phyloP scores from a whole-genome alignment of 164 flowering plant species.

The Tetracentron sinense region DNA sequence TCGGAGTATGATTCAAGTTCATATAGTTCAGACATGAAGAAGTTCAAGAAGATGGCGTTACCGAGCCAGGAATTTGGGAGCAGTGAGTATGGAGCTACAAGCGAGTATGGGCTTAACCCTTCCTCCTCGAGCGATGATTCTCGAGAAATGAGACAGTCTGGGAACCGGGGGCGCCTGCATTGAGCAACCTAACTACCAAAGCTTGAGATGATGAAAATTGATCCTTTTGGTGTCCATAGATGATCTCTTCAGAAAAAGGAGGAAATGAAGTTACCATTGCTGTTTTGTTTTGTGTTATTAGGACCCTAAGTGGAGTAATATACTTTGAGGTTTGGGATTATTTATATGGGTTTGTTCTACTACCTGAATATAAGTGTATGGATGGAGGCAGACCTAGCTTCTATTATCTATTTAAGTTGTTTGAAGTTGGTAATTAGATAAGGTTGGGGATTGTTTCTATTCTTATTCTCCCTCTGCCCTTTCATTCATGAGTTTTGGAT shows the following conservation, averaged over 20 bases:
- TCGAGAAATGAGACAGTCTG: slow-evolving; percentile 10
- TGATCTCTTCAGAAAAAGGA: background rate
- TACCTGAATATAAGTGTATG: background rate
- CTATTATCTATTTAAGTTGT: background rate
- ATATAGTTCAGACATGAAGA: slow-evolving; percentile 58
- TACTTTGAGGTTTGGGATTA: background rate
- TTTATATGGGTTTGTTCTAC: background rate
- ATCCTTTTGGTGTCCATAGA: background rate
- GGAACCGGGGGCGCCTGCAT: background rate
- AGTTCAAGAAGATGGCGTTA: slow-evolving; percentile 53
- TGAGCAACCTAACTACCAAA: background rate
- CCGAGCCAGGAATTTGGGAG: slow-evolving; percentile 33
- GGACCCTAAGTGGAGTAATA: background rate
- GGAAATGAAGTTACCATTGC: too few relatives aligned
- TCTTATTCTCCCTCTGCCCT: background rate
- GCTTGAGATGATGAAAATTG: background rate
- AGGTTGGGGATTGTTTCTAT: background rate
- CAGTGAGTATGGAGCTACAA: slow-evolving; percentile 36
- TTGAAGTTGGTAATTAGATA: background rate
- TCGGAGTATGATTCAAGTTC: slow-evolving; percentile 35
- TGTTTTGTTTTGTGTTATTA: background rate
- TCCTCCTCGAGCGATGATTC: slow-evolving; percentile 31
- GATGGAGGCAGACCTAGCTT: background rate
- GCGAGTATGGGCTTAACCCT: slow-evolving; percentile 38
- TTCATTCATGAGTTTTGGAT: background rate